Evolutionary conservation across 192 early-diverging fungal genomes (phyloP).

Genomic region (Pilaira anomala): DNA sequence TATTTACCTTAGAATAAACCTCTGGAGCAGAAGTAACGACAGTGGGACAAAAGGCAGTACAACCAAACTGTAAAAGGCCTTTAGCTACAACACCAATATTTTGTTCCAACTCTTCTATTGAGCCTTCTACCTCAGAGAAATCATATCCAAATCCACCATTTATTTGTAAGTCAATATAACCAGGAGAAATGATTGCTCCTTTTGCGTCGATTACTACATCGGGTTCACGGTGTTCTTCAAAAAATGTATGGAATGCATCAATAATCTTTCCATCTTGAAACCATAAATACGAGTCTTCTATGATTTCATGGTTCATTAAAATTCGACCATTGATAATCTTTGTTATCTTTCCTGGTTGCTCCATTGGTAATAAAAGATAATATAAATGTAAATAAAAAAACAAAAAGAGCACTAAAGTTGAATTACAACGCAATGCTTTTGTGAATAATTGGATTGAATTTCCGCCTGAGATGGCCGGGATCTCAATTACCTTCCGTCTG

Average conservation of each 20-base stretch:
- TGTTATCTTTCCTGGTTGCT: slow-evolving; percentile 43
- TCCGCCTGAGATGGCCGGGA: no score
- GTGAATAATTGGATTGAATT: no score
- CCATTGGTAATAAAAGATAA: no score
- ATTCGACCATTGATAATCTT: slow-evolving; percentile 80
- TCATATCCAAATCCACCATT: slow-evolving; percentile 84
- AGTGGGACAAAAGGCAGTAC: slow-evolving; percentile 80
- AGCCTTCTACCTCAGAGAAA: slow-evolving; percentile 59
- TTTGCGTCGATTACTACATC: slow-evolving; percentile 70
- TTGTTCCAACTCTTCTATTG: slow-evolving; percentile 53
- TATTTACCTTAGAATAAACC: slow-evolving; percentile 65
- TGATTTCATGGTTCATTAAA: slow-evolving; percentile 67
- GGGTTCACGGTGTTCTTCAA: slow-evolving; percentile 58
- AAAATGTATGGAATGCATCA: slow-evolving; percentile 71
- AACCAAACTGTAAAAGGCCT: slow-evolving; percentile 73
- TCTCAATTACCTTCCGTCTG: no score
- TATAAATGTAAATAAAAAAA: no score
- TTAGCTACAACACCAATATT: slow-evolving; percentile 67
- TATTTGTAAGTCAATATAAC: slow-evolving; percentile 79
- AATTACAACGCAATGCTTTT: no score
- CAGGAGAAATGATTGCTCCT: slow-evolving; percentile 68
- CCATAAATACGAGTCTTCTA: slow-evolving; percentile 68
- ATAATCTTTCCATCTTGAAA: slow-evolving; percentile 77
- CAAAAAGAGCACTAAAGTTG: no score
- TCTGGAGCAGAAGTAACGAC: slow-evolving; percentile 70